Evolutionary conservation across 2,329 filamentous ascomycete species (phyloP), one percentile per base, ranked within the genome.

Genomic region (Polytolypa hystricis): DNA sequence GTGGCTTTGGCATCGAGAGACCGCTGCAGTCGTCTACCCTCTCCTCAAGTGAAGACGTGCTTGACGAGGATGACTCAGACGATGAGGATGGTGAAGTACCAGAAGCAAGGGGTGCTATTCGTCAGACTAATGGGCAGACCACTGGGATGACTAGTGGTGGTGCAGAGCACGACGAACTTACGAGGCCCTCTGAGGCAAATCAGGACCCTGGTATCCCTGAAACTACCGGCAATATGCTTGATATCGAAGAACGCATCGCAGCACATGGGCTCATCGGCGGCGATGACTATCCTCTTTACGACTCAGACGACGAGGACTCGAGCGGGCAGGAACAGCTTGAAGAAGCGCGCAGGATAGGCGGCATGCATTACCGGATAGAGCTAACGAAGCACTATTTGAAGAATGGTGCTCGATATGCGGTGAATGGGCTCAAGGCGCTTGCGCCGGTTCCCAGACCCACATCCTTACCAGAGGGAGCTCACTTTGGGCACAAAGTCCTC

Each of bases 1-100:
- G 91, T 51, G 77, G 81, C 48, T 96, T 96, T 55, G 91, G 91
- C 38, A 95, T 98, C 49, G 81, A 84, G 51, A 73, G 89, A 21
- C 78, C 82, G 1, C 77, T 76, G 5, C 74, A 83, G 14, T 84
- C 81, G 37, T n/a, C n/a, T n/a, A 83, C 78, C 25, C 77, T 82
- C 38, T 79, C 77, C 15, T 87, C 84, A 1, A 86, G 80, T 11
- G 84, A 83, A 12, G 81, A 84, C 35, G 73, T 82, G 33, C 78
- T 84, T 12, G 79, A 84, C 23, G 77, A 82, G 15, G 73, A 79
- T 32, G 77, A 82, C 36, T 78, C 76, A 1, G 78, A 82, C 41
- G 78, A 80, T 1, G 79, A 82, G 6, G 67, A 71, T 3, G 49
- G 51, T 4, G 43, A 54, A 8, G 45, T 46, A 21, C n/a, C n/a